Base-by-base conservation (phyloP, 1,284 basidiomycete genomes). In the Malassezia obtusa region DNA sequence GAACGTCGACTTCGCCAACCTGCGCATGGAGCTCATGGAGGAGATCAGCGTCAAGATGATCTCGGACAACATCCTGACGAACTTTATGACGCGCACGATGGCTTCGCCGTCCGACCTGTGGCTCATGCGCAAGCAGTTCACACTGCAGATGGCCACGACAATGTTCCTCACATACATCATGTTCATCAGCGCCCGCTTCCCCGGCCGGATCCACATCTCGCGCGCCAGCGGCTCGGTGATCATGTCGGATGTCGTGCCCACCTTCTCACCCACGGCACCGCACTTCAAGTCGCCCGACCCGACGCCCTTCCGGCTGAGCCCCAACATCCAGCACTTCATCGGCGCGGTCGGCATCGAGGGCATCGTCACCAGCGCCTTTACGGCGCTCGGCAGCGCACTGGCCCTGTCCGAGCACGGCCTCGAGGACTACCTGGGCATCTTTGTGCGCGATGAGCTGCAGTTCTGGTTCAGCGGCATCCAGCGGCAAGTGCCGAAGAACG, bases 91-190 rank as follows among this genome's bases (percentile, higher is more conserved):
- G 39, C 82, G 82, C 45, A 85, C 85, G 22, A 94, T 95, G 87
- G 78, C 80, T 25, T 81, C 81, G 4, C 84, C 92, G 1, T 82
- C 83, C 55, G 89, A 94, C 64, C 79, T 98, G 5, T 99, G 92
- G 91, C 81, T 88, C 58, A 89, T 96, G 83, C 83, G 94, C 60
- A 98, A 95, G 78, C 89, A 95, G 75, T 95, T 98, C 75, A 85
- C 91, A 10, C 76, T 86, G 38, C 91, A 98, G 73, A 80, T 89
- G 38, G 89, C 94, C 0, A 81, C 87, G 0, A 83, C 82, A 36
- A 86, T 86, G 65, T 98, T 98, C 79, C 84, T 94, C 80, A 94
- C 90, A 8, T 95, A 87, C 71, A 79, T 87, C 37, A 81, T 95
- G 62, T 87, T 84, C 63, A 80, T 98, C 47, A 85, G 85, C 43